These are phyloP conservation scores for Rhizopogon parksii DNA, from an alignment of 1,284 basidiomycete species.

Conservation along the genomic window DNA sequence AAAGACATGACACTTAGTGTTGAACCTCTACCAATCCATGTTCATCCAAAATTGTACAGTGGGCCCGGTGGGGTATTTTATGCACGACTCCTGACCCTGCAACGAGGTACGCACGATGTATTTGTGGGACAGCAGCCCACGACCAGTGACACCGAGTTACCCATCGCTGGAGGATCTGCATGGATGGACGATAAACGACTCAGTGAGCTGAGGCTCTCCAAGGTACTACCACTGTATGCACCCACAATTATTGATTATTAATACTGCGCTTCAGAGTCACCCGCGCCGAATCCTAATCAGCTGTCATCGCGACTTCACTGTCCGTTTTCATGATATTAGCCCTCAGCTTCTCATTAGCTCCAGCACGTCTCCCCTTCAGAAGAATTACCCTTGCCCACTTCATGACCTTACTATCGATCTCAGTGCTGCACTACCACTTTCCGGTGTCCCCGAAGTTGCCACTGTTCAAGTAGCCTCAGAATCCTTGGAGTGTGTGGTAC, in stretches of 20 bases:
- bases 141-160: constrained; percentile 8
- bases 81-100: constrained; percentile 38
- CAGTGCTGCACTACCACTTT: constrained; percentile 37
- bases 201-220: constrained; percentile 9
- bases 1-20: constrained; percentile 34
- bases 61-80: constrained; percentile 35
- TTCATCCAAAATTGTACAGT: constrained; percentile 11
- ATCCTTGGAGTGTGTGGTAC: constrained; percentile 61
- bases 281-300: constrained; percentile 65
- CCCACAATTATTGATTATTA: neutral
- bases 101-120: constrained; percentile 38
- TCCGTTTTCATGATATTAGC: constrained; percentile 66
- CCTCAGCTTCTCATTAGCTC: constrained; percentile 55
- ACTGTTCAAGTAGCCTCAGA: constrained; percentile 55
- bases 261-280: constrained; percentile 37
- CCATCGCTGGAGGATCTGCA: constrained; percentile 11
- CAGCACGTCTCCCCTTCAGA: constrained; percentile 38
- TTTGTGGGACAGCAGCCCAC: constrained; percentile 15
- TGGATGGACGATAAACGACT: constrained; percentile 11
- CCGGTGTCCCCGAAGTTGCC: constrained; percentile 37
- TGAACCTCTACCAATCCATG: constrained; percentile 28
- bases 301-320: constrained; percentile 54
- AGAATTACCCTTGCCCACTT: constrained; percentile 56
- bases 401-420: constrained; percentile 59
- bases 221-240: constrained; percentile 2